phyloP scores from a whole-genome alignment of 768 basidiomycete genomes.

The Macrolepiota fuliginosa region DNA sequence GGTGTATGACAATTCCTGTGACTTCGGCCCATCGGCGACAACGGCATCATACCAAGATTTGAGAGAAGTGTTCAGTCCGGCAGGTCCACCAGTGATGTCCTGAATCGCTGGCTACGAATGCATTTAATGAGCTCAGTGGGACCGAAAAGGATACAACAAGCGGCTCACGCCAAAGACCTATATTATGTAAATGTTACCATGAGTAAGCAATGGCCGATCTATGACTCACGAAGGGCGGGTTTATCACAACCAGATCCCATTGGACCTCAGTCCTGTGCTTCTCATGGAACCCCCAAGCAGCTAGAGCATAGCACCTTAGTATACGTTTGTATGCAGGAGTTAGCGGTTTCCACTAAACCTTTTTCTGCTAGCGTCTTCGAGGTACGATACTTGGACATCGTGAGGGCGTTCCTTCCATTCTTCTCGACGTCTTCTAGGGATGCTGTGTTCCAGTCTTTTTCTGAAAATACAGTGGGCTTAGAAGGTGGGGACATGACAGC shows the following conservation, averaged over 20 bases:
- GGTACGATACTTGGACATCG: constrained; percentile 49
- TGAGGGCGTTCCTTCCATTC: constrained; percentile 42
- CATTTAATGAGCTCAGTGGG: background rate
- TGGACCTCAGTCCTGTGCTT: constrained; percentile 37
- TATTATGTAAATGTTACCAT: background rate
- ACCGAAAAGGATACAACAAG: background rate
- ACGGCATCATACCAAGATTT: constrained; percentile 25
- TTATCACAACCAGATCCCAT: constrained; percentile 53
- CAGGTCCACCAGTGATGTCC: constrained; percentile 28
- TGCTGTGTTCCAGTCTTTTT: constrained; percentile 61
- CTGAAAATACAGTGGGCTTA: constrained; percentile 33
- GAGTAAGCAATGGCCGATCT: background rate
- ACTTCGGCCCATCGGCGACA: constrained; percentile 17
- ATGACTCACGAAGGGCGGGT: constrained; percentile 48
- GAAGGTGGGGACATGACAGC: constrained; percentile 34
- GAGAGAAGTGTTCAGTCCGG: constrained; percentile 39
- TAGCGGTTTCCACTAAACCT: constrained; percentile 25
- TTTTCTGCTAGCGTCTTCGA: constrained; percentile 67
- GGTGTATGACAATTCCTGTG: constrained; percentile 17
- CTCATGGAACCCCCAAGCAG: constrained; percentile 41
- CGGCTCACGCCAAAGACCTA: constrained; percentile 31
- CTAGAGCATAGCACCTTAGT: constrained; percentile 19
- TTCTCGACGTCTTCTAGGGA: constrained; percentile 42
- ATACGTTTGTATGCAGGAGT: background rate
- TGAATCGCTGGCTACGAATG: constrained; percentile 40